Conservation (phyloP, 495 filamentous ascomycete genomes). For the Penicillium canescens region DNA sequence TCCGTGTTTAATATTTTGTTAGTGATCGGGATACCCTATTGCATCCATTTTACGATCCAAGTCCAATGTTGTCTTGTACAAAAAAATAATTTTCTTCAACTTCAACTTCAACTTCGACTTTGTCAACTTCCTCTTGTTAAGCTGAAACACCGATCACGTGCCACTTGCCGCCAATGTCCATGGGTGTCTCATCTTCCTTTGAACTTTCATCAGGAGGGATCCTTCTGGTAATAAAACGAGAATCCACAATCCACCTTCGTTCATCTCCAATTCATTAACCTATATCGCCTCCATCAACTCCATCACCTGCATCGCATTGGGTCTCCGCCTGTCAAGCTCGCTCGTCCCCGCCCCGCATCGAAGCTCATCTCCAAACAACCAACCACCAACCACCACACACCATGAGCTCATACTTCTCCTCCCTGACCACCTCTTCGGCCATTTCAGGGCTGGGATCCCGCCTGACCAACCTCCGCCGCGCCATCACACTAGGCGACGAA, state of each 20-base stretch:
- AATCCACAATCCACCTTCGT: neutral
- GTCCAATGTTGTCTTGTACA: slow-evolving; percentile 16
- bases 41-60: slow-evolving; percentile 29
- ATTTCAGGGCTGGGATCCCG: slow-evolving; percentile 75
- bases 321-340: slow-evolving; percentile 18
- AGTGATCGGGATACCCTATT: slow-evolving; percentile 42
- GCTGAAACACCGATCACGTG: slow-evolving; percentile 20
- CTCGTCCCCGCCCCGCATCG: slow-evolving; percentile 24
- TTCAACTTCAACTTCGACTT: neutral
- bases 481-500: slow-evolving; percentile 79
- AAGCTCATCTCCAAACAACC: slow-evolving; percentile 14
- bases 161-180: neutral
- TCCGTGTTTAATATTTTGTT: slow-evolving; percentile 16
- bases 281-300: no score
- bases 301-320: neutral
- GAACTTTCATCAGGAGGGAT: slow-evolving; percentile 17
- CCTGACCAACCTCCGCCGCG: slow-evolving; percentile 77
- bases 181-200: slow-evolving; percentile 4
- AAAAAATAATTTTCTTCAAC: neutral
- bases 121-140: neutral
- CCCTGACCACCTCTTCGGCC: slow-evolving; percentile 62
- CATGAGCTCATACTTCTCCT: slow-evolving; percentile 79
- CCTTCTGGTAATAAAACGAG: slow-evolving; percentile 15
- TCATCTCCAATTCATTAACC: neutral
- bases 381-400: slow-evolving; percentile 15